Base-by-base conservation (phyloP, 345 rosid genomes). In the Turritis glabra region DNA sequence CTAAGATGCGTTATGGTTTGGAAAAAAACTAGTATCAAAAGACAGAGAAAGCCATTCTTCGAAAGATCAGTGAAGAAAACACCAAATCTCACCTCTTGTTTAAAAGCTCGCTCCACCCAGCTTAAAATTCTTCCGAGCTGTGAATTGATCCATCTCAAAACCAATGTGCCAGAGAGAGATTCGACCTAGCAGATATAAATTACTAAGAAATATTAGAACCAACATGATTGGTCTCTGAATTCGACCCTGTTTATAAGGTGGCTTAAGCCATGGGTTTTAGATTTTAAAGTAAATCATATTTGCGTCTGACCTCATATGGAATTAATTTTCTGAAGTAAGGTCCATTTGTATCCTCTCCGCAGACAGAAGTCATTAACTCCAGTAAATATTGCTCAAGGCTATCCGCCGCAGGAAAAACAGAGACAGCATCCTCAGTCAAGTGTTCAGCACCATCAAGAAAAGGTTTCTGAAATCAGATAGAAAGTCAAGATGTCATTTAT, bases 21-120 rank as follows among this genome's bases (percentile, higher is more conserved):
- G 46, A 73, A 44, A 55, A 73, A 60, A 55, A 55, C 2, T 27
- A 46, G 51, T 13, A 44, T 55, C 21, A 21, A 48, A 51, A 8
- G 33, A 71, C 37, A 73, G 27, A 52, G 40, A 47, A 67, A 61
- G 13, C 15, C 65, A 14, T 60, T 63, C 22, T 29, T 38, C 17
- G 10, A 44, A 26, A 52, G 23, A 52, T 52, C 23, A 52, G 64
- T 38, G 51, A 58, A 57, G 32, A 51, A 48, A 61, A 48, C 69
- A 38, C 43, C 22, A 60, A 37, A 67, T 22, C 50, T 66, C 80
- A 89, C 99, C 99, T 95, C 99, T 77, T 87, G 97, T 81, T 87
- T 97, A 80, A 84, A 82, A 63, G 99, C 88, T 61, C 99, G 90
- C 74, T 95, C 97, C 80, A 92, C 96, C 97, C 99, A 95, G 66